Conservation (phyloP, 345 rosid species). For the Noccaea bulbosa region DNA sequence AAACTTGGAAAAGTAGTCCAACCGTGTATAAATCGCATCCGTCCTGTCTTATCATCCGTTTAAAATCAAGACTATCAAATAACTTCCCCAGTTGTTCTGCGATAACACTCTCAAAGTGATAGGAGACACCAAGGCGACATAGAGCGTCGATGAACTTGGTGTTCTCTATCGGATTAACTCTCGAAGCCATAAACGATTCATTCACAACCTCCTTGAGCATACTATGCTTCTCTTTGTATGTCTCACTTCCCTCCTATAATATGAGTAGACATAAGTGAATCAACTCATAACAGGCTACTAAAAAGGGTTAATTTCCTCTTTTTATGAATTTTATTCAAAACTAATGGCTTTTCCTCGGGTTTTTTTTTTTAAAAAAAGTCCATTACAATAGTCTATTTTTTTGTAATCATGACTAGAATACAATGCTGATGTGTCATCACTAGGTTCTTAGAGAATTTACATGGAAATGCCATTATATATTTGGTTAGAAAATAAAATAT, state of each 20-base stretch:
- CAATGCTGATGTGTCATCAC: too few relatives aligned
- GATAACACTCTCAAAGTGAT: constrained; percentile 29
- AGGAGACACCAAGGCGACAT: constrained; percentile 37
- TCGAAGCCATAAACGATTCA: constrained; percentile 13
- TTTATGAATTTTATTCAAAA: too few relatives aligned
- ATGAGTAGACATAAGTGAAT: not conserved
- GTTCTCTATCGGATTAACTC: constrained; percentile 19
- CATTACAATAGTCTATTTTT: too few relatives aligned
- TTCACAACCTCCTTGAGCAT: constrained; percentile 23
- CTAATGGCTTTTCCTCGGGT: too few relatives aligned
- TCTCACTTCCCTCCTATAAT: constrained; percentile 17
- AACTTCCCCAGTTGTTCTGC: not conserved
- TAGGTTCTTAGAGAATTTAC: too few relatives aligned
- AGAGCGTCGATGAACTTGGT: constrained; percentile 32
- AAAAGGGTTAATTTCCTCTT: not conserved
- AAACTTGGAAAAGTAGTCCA: constrained; percentile 37
- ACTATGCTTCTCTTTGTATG: constrained; percentile 17
- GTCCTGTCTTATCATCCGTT: not conserved
- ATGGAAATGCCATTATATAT: too few relatives aligned
- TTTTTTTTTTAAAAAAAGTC: too few relatives aligned
- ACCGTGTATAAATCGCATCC: constrained; percentile 24
- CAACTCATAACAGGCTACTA: not conserved
- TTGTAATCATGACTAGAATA: too few relatives aligned
- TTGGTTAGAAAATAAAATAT: too few relatives aligned
- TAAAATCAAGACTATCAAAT: constrained; percentile 6